Evolutionary conservation across 2,329 filamentous ascomycete species (phyloP).

Genomic region (Lojkania enalia): DNA sequence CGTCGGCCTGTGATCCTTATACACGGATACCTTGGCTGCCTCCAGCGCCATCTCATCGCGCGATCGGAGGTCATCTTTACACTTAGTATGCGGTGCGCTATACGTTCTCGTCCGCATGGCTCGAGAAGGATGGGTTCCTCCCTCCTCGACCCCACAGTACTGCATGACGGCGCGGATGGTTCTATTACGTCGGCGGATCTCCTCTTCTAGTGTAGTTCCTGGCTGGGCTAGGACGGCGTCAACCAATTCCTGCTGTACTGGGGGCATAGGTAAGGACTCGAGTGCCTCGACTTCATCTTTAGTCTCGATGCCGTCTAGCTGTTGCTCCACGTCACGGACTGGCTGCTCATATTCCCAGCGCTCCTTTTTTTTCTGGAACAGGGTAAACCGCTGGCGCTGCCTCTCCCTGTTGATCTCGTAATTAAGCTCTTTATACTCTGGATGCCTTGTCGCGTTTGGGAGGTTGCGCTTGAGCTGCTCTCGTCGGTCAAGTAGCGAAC

Average conservation of each 20-base stretch:
- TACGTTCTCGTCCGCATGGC: slow-evolving; percentile 1
- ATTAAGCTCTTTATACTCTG: slow-evolving; percentile 19
- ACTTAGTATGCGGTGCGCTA: not conserved
- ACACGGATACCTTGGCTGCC: slow-evolving; percentile 11
- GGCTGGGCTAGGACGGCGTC: slow-evolving; percentile 7
- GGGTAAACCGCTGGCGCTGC: slow-evolving; percentile 11
- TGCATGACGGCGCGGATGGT: slow-evolving; percentile 4
- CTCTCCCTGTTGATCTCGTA: slow-evolving; percentile 17
- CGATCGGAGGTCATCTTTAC: not conserved
- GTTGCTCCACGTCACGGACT: slow-evolving; percentile 18
- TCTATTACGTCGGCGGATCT: slow-evolving; percentile 6
- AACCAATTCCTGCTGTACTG: slow-evolving; percentile 1
- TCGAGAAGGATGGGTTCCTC: slow-evolving; percentile 2
- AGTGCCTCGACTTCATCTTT: slow-evolving; percentile 10
- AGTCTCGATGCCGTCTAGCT: slow-evolving; percentile 18
- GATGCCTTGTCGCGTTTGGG: slow-evolving; percentile 16
- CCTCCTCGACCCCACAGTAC: slow-evolving; percentile 12
- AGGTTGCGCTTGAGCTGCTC: slow-evolving; percentile 17
- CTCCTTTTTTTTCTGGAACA: slow-evolving; percentile 11
- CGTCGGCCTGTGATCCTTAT: slow-evolving; percentile 10
- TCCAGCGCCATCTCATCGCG: slow-evolving; percentile 3
- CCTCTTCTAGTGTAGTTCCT: slow-evolving; percentile 8
- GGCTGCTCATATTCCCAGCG: slow-evolving; percentile 14
- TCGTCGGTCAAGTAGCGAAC: slow-evolving; percentile 14
- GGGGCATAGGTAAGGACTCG: not conserved